Conservation (phyloP, 2,329 filamentous ascomycete species). For the Aaosphaeria arxii region DNA sequence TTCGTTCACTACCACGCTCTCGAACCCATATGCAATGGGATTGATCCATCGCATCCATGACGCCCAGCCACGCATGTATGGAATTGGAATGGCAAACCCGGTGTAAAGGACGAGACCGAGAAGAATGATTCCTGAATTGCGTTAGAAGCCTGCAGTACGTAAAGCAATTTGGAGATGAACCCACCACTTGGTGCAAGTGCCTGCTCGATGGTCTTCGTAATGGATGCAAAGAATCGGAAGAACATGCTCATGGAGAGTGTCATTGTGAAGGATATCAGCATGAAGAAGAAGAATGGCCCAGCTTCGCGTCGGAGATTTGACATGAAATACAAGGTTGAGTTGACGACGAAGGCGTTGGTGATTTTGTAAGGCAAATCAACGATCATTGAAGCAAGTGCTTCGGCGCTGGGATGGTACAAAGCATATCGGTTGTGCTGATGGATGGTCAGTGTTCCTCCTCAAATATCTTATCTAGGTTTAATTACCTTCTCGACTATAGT, state of each 20-base stretch:
- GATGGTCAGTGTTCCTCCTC: conserved; percentile 1
- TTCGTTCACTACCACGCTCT: conserved; percentile 66
- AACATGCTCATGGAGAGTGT: conserved; percentile 77
- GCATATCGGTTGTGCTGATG: conserved; percentile 72
- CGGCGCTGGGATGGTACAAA: conserved; percentile 82
- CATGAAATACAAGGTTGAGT: conserved; percentile 79
- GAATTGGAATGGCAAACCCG: conserved; percentile 63
- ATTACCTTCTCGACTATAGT: conserved; percentile 77
- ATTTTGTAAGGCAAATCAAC: conserved; percentile 79
- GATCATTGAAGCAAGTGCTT: conserved; percentile 78
- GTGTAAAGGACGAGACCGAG: conserved; percentile 62
- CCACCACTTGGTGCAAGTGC: conserved; percentile 47
- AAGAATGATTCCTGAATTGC: conserved; percentile 45
- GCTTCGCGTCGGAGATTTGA: conserved; percentile 69
- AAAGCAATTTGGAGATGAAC: too few relatives aligned
- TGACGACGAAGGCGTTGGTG: conserved; percentile 66
- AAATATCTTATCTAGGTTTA: background rate
- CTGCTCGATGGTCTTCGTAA: conserved; percentile 59
- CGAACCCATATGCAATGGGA: conserved; percentile 60
- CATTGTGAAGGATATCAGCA: conserved; percentile 55
- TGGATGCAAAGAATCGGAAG: conserved; percentile 72
- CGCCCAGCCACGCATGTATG: conserved; percentile 60
- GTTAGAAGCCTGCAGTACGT: too few relatives aligned
- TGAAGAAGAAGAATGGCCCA: conserved; percentile 77
- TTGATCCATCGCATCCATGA: conserved; percentile 49